A percentile compares a stretch with the other conserved stretches of the same genome.
Conservation (phyloP, 2,329 filamentous ascomycete genomes). For the Akanthomyces uredinophilus region DNA sequence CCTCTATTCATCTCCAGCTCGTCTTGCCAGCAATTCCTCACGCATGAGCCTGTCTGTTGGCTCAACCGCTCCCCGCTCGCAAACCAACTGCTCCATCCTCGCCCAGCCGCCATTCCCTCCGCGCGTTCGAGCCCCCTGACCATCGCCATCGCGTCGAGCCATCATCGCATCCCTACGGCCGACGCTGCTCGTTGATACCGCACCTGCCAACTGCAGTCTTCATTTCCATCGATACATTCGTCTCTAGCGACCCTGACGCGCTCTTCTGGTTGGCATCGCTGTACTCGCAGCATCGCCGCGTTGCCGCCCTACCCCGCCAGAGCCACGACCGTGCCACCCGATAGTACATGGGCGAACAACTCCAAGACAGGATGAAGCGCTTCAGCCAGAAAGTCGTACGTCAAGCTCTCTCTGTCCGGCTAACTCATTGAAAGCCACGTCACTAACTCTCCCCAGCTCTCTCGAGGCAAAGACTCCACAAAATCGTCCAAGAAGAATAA, state of each 20-base stretch:
- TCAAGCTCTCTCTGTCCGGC: slow-evolving; percentile 22
- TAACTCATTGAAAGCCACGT: slow-evolving; percentile 11
- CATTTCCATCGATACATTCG: not conserved
- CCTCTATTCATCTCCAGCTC: not conserved
- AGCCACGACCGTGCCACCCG: slow-evolving; percentile 6
- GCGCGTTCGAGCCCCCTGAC: slow-evolving; percentile 12
- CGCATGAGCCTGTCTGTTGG: not conserved
- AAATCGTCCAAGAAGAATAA: slow-evolving; percentile 78
- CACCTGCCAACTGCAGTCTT: not conserved
- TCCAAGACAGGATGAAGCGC: slow-evolving; percentile 75
- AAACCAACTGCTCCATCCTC: not conserved
- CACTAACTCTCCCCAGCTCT: slow-evolving; percentile 59
- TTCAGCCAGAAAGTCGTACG: slow-evolving; percentile 96
- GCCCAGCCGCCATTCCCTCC: not conserved
- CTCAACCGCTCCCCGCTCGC: not conserved
- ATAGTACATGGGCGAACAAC: slow-evolving; percentile 12
- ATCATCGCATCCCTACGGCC: not conserved
- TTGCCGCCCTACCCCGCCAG: slow-evolving; percentile 14
- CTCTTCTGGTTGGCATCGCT: not conserved
- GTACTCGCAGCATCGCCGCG: slow-evolving; percentile 10
- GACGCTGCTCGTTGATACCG: not conserved
- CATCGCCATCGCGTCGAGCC: slow-evolving; percentile 6
- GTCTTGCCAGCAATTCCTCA: not conserved
- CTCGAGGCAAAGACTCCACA: slow-evolving; percentile 78
- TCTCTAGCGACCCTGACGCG: slow-evolving; percentile 1